Evolutionary conservation across 768 basidiomycete genomes (phyloP), one percentile per base, ranked within the genome.

Genomic region (Tricholomella constricta): DNA sequence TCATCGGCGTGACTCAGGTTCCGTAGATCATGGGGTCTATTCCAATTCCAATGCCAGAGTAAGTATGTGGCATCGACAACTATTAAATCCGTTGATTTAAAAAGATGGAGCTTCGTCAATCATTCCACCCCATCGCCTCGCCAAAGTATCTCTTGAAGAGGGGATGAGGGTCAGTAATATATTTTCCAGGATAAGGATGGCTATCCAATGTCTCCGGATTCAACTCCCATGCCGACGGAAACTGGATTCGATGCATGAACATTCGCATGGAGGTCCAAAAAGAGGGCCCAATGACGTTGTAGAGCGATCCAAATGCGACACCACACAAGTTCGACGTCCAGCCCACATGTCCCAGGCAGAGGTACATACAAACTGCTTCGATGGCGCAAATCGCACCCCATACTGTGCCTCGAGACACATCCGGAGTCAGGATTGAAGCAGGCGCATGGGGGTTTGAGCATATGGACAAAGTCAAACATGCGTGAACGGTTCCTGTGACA

Each of bases 281-380:
- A 2, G 46, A 37, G 3, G 45, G 53, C 15, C 53, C 53, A 36
- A 42, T 35, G 20, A 26, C 26, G 11, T 31, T 43, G 26, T 54
- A 54, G 22, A 29, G 2, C 14, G 23, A 32, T 12, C 53, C 53
- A 20, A 54, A 54, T 6, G 40, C 53, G 6, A 48, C 53, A 15
- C 53, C 46, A 23, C 31, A 48, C 14, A 54, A 8, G 19, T 54
- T 54, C n/a, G 53, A 41, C 31, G 53, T 46, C 53, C 53, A 54
- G 2, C 46, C 46, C n/a, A 54, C 34, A 43, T 54, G 37, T 43
- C 46, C 46, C 29, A 54, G 8, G 20, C 38, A 17, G 22, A 48
- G 23, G 14, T 14, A 40, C 46, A 54, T 48, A 23, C 53, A 48
- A 11, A 37, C 41, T 2, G 47, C 10, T 23, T 54, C 53, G 3